Conservation (phyloP, 169 alveolate species). For the Plasmodium vinckei region DNA sequence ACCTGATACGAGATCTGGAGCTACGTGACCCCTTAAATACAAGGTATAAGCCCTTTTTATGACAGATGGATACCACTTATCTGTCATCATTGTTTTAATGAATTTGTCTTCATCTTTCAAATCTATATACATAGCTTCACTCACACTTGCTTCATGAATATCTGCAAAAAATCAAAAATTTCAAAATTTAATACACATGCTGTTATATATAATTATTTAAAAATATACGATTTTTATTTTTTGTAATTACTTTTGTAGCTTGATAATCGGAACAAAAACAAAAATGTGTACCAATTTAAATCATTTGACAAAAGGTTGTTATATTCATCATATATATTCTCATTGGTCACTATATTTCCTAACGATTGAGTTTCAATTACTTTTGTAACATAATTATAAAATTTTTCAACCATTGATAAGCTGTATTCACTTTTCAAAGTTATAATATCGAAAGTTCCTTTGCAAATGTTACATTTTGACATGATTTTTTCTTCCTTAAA, state of each 20-base stretch:
- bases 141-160: conserved; percentile 13
- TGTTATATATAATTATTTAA: background rate
- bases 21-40: conserved; percentile 6
- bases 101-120: conserved; percentile 28
- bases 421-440: conserved; percentile 11
- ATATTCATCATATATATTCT: conserved; percentile 37
- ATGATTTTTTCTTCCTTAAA: background rate
- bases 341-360: conserved; percentile 16
- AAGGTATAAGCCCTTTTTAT: conserved; percentile 48
- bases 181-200: background rate
- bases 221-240: conserved; percentile 18
- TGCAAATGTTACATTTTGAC: conserved; percentile 37
- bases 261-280: conserved; percentile 26
- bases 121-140: conserved; percentile 53
- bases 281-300: conserved; percentile 50
- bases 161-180: conserved; percentile 9
- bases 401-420: conserved; percentile 44
- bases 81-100: conserved; percentile 12
- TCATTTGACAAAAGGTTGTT: conserved; percentile 42
- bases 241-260: conserved; percentile 18
- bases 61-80: conserved; percentile 49
- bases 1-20: no score
- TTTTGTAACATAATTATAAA: conserved; percentile 14
- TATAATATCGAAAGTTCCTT: conserved; percentile 38
- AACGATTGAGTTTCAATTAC: conserved; percentile 4